Percentiles rank a stretch among this genome's conserved stretches.
These are phyloP conservation scores for Hortaea sp. DNA, from an alignment of 2,329 filamentous ascomycete species.

Conservation along the genomic window DNA sequence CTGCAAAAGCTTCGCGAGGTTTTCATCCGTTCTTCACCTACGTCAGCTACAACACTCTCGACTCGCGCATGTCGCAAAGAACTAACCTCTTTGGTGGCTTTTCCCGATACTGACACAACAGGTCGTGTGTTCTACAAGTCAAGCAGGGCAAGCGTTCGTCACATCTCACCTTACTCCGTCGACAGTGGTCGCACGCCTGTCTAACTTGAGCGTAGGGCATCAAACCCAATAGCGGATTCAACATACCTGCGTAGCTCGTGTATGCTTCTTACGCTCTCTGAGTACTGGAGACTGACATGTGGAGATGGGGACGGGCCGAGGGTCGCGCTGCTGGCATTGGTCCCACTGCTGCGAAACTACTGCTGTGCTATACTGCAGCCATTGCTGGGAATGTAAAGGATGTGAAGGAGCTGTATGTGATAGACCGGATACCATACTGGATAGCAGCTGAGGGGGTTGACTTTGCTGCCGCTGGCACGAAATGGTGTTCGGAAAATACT, in stretches of 20 bases:
- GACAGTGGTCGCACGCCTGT: slow-evolving; percentile 83
- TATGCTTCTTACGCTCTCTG: slow-evolving; percentile 22
- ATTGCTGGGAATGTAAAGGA: slow-evolving; percentile 16
- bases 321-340: slow-evolving; percentile 15
- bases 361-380: slow-evolving; percentile 18
- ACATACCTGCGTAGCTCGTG: slow-evolving; percentile 27
- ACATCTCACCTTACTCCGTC: slow-evolving; percentile 80
- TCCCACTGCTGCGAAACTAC: slow-evolving; percentile 17
- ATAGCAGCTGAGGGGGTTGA: slow-evolving; percentile 18
- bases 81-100: slow-evolving; percentile 81
- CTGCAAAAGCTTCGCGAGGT: slow-evolving; percentile 39
- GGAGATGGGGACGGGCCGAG: slow-evolving; percentile 14
- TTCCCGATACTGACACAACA: slow-evolving; percentile 80
- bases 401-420: slow-evolving; percentile 10
- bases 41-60: slow-evolving; percentile 10
- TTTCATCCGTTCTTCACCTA: slow-evolving; percentile 36
- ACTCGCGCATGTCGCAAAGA: not conserved
- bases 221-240: not conserved
- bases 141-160: slow-evolving; percentile 79
- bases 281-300: slow-evolving; percentile 11
- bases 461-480: slow-evolving; percentile 19
- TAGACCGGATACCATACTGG: slow-evolving; percentile 16
- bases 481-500: slow-evolving; percentile 13
- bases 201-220: slow-evolving; percentile 7
- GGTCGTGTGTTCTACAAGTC: slow-evolving; percentile 74